Conservation (phyloP, 768 basidiomycete species). For the Lepiota brunneoincarnata region DNA sequence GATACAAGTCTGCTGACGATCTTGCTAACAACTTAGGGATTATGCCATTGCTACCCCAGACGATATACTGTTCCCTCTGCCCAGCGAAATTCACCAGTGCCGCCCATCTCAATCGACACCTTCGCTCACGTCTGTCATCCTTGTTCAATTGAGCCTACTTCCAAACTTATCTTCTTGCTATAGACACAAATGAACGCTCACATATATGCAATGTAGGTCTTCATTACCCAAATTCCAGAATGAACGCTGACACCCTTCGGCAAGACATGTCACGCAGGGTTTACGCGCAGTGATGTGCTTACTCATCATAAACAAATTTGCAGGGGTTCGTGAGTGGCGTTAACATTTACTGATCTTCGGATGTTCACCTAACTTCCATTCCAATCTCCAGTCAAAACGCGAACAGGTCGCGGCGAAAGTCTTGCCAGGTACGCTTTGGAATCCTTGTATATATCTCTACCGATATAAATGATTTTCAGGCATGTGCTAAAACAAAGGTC, state of each 20-base stretch:
- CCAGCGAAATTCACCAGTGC: slow-evolving; percentile 74
- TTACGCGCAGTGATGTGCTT: slow-evolving; percentile 71
- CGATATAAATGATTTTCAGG: slow-evolving; percentile 23
- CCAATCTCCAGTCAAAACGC: slow-evolving; percentile 24
- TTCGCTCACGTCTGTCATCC: slow-evolving; percentile 62
- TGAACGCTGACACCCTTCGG: slow-evolving; percentile 5
- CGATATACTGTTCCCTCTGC: slow-evolving; percentile 64
- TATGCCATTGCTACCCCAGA: slow-evolving; percentile 69
- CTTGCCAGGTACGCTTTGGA: slow-evolving; percentile 45
- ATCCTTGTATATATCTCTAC: slow-evolving; percentile 5
- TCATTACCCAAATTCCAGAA: neutral
- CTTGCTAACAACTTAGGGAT: slow-evolving; percentile 48
- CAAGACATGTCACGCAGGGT: slow-evolving; percentile 68
- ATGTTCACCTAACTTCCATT: too few species aligned
- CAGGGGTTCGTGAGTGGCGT: slow-evolving; percentile 56
- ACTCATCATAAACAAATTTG: slow-evolving; percentile 72
- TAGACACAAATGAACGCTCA: slow-evolving; percentile 66
- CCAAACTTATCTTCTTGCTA: slow-evolving; percentile 9
- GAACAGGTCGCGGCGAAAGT: slow-evolving; percentile 62
- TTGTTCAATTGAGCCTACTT: neutral
- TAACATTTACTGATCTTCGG: neutral
- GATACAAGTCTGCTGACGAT: slow-evolving; percentile 39
- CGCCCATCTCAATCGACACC: slow-evolving; percentile 70
- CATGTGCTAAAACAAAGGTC: slow-evolving; percentile 74
- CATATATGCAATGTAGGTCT: slow-evolving; percentile 59